Base-by-base conservation (phyloP, 495 filamentous ascomycete species). In the Apodospora peruviana region DNA sequence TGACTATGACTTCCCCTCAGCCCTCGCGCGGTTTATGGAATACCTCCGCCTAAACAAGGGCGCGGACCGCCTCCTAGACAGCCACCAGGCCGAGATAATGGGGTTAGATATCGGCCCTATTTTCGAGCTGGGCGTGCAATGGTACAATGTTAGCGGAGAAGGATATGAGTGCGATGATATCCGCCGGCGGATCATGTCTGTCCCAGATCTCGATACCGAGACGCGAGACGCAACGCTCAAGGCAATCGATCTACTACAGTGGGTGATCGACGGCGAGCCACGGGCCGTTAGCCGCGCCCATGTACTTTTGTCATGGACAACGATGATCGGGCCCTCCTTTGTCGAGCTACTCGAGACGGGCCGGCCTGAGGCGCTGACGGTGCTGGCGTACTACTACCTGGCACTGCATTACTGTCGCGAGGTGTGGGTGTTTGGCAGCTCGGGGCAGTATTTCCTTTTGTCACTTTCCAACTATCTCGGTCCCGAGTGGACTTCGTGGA, bases 31-130 rank as follows among this genome's bases (percentile, higher is more conserved):
- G 0, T 68, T 75, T 40, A 36, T 70, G 0, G 62, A 65, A 4
- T 77, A 64, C 19, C 21, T 79, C 20, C 55, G 53, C 7, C 57
- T 82, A 0, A 65, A 76, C 46, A 67, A 60, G 14, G 76, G 77
- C 5, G 64, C 80, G 2, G 57, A 53, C 18, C 40, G 44, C 18
- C 50, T 63, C 14, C 53, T 63, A 46, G 48, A 55, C 3, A 62
- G 60, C 1, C 46, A 56, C 20, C 55, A 56, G 56, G 51, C 58
- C 0, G 40, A 50, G n/a, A 37, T 67, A 1, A 25, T 29, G 5
- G 24, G 57, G 19, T 58, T 53, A 1, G 57, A 58, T 24, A 53
- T 67, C 9, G 40, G 38, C 38, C 50, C 59, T 9, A 39, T 65
- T 14, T 42, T 64, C 8, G 52, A 61, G 9, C n/a, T n/a, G n/a